These are phyloP conservation scores for Achaetomiella virescens DNA, from an alignment of 495 filamentous ascomycete species.

Conservation along the genomic window DNA sequence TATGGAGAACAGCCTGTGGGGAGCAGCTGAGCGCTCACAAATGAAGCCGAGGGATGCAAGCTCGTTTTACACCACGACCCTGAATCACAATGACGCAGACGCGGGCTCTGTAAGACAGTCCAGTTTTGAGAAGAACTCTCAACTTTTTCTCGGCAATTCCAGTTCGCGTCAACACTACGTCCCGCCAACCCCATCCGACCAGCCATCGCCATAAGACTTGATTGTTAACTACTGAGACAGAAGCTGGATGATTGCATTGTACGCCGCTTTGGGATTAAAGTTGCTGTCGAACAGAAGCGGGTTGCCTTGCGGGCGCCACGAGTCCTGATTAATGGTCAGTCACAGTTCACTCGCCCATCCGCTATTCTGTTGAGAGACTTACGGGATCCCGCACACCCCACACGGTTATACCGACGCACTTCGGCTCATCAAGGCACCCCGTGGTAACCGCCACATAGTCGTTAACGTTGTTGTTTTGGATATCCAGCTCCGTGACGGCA, in stretches of 20 bases:
- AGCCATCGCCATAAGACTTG: too few species aligned
- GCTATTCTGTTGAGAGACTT: slow-evolving; percentile 16
- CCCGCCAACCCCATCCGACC: too few species aligned
- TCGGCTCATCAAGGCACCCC: slow-evolving; percentile 55
- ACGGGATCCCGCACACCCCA: slow-evolving; percentile 68
- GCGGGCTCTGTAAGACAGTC: too few species aligned
- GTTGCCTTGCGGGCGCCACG: slow-evolving; percentile 55
- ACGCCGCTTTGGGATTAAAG: slow-evolving; percentile 59
- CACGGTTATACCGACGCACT: slow-evolving; percentile 69
- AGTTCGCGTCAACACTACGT: too few species aligned
- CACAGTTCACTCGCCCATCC: not conserved
- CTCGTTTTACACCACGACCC: too few species aligned
- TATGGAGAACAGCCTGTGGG: too few species aligned
- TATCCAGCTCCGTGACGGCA: slow-evolving; percentile 62
- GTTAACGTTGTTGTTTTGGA: slow-evolving; percentile 48
- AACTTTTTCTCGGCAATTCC: too few species aligned
- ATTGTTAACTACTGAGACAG: slow-evolving; percentile 30
- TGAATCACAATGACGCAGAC: too few species aligned
- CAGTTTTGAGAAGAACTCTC: too few species aligned
- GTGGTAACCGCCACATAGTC: slow-evolving; percentile 61
- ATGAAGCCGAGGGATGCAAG: too few species aligned
- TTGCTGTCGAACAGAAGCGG: slow-evolving; percentile 60
- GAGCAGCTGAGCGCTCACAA: too few species aligned
- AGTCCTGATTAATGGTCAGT: slow-evolving; percentile 37
- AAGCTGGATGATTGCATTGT: slow-evolving; percentile 51